Base-by-base conservation (phyloP, 2,329 filamentous ascomycete species). In the Pseudogymnoascus sp. region DNA sequence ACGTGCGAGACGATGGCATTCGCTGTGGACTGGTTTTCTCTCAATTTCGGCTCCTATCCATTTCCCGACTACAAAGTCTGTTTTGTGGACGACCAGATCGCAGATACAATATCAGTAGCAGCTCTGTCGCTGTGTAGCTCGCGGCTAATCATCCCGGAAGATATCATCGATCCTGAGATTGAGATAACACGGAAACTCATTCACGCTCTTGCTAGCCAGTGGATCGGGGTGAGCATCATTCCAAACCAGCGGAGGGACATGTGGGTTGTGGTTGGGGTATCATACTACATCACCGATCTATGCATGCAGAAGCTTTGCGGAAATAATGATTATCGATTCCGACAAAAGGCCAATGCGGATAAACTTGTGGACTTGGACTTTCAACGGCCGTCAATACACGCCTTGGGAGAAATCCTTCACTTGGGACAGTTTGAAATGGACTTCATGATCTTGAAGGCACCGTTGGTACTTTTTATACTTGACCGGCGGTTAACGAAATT, bases 271-370 rank as follows among this genome's bases (percentile, higher is more conserved):
- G 83, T 95, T 62, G 96, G 93, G 13, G 88, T 96, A 56, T 90
- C 93, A 0, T 93, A 93, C 79, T 99, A 91, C 78, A 96, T 99
- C 83, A 92, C 93, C 1, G 93, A 97, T 69, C 83, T 91, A 3
- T 97, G 96, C 75, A 90, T 97, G 83, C 91, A 88, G 73, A 88
- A 87, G 68, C 81, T 99, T 2, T 96, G 91, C 71, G 95, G 95
- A 7, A 96, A 96, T 72, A 99, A 99, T 72, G 91, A 96, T 70
- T 95, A 96, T 73, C 84, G 92, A 10, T 97, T 92, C 73, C 87
- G 91, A 38, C 89, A 96, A 75, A 97, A 97, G 76, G 80, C 85
- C 38, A 84, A 91, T 75, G 87, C 91, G 0, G 93, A 99, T 74
- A 83, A 82, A 68, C 84, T 97, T 42, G 89, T 93, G 59, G 86